Evolutionary conservation across 78 protist genomes (phyloP).

Genomic region (slime mould (Dictyostelium discoideum)): dicty_2.7 NC_007089.4:4997501-4998000

Average conservation of each 20-base stretch:
- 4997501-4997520: background rate
- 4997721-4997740: background rate
- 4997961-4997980: background rate
- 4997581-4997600: too few species aligned
- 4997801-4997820: background rate
- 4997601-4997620: background rate
- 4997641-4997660: background rate
- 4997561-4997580: too few species aligned
- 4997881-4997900: constrained; percentile 3
- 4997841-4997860: background rate
- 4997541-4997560: constrained; percentile 72
- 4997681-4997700: background rate
- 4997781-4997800: background rate
- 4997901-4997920: background rate
- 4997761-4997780: background rate
- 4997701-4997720: background rate
- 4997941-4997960: background rate
- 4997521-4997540: constrained; percentile 66
- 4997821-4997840: background rate
- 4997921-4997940: background rate
- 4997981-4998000: constrained; percentile 4
- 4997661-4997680: background rate
- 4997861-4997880: background rate
- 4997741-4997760: background rate
- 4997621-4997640: constrained; percentile 17